Evolutionary conservation across 768 basidiomycete genomes (phyloP).

Genomic region (Termitomyces sp.): DNA sequence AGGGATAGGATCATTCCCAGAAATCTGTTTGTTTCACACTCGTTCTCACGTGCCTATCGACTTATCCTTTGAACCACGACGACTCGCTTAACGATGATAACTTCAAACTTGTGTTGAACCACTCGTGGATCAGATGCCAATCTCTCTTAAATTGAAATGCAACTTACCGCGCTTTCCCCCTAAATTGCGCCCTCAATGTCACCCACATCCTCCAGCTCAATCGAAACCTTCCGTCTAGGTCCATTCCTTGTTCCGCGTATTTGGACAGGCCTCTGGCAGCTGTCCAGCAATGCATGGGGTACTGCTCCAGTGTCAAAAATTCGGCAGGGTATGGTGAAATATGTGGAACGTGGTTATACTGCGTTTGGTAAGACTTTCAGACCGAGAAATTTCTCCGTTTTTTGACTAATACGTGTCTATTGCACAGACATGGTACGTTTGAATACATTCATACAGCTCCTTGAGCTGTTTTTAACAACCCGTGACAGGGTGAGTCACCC

Average conservation of each 20-base stretch:
- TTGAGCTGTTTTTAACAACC: not conserved
- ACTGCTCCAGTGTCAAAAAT: slow-evolving; percentile 63
- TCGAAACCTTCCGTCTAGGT: slow-evolving; percentile 54
- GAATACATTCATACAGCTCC: not conserved
- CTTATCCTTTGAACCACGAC: not conserved
- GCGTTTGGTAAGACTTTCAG: slow-evolving; percentile 48
- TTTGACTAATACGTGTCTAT: not conserved
- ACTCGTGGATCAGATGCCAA: not conserved
- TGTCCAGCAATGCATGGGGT: slow-evolving; percentile 86
- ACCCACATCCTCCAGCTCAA: slow-evolving; percentile 16
- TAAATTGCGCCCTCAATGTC: not conserved
- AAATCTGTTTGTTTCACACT: too few relatives aligned
- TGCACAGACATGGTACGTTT: slow-evolving; percentile 52
- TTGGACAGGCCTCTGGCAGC: slow-evolving; percentile 82
- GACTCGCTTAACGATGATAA: not conserved
- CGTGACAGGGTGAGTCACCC: slow-evolving; percentile 12
- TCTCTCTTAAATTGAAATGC: slow-evolving; percentile 1
- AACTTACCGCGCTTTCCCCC: not conserved
- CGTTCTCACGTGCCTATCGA: not conserved
- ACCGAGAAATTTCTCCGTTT: not conserved
- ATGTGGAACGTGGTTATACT: slow-evolving; percentile 58
- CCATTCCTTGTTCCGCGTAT: slow-evolving; percentile 57
- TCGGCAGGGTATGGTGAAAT: slow-evolving; percentile 60
- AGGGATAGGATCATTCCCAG: too few relatives aligned
- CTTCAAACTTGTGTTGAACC: not conserved